Base-by-base conservation (phyloP, 2,329 filamentous ascomycete species). In the Colletotrichum spaethianum region DNA sequence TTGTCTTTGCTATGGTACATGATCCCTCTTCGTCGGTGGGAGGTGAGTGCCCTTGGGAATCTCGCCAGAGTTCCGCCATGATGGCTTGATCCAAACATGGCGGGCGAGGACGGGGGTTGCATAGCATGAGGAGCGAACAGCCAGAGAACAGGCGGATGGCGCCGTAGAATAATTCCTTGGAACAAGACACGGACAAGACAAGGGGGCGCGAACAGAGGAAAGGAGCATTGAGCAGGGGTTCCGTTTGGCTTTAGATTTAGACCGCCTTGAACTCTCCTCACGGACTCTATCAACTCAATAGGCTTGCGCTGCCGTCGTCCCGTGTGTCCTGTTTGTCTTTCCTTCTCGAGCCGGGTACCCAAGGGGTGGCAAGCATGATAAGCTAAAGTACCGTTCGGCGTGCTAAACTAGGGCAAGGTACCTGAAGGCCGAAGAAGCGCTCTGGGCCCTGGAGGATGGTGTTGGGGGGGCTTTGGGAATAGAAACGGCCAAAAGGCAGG, bases 191-290 rank as follows among this genome's bases (percentile, higher is more conserved):
- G 36, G 68, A 48, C 46, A 53, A 44, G 50, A 57, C 64, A 63
- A 53, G 52, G 42, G 42, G 52, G 59, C 42, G 69, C 57, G 28
- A 40, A 50, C 48, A 63, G 40, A 56, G 48, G 55, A 23, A 50
- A 63, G 28, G 42, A 59, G 36, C 52, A 63, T 57, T 57, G 52
- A 46, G 65, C 69, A 72, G 59, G 69, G 69, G 65, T 68, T 62
- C 40, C 48, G 69, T 63, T 72, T 69, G 69, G 65, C 65, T 53
- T 46, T 60, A 72, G 69, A 72, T 53, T 46, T 60, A 72, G 69
- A 72, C 65, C 69, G 69, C 69, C 69, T 69, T 52, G 65, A 72
- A 68, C 69, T 69, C 26, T 69, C 65, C 50, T 69, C 59, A 55
- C 69, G 38, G 69, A 28, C 52, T 69, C 59, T 68, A 68, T 69